Conservation (phyloP, 768 basidiomycete genomes). For the Chalciporus sphaerocephalus region DNA sequence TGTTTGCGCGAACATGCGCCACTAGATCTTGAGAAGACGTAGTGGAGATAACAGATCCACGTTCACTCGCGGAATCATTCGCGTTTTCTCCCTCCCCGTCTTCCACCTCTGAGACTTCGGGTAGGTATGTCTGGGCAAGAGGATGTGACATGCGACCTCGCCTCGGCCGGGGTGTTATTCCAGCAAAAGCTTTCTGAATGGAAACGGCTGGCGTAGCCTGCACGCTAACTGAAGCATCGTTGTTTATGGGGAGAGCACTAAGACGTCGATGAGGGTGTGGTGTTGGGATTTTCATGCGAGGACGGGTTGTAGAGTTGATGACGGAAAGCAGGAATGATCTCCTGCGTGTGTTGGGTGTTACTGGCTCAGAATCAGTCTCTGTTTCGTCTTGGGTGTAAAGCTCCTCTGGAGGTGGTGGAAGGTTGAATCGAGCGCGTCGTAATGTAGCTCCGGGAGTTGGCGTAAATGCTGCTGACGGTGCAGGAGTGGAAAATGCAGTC, state of each 20-base stretch:
- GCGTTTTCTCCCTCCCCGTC: slow-evolving; percentile 26
- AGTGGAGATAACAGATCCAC: slow-evolving; percentile 72
- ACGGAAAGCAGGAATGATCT: slow-evolving; percentile 80
- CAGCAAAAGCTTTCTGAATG: slow-evolving; percentile 54
- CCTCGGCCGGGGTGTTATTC: slow-evolving; percentile 60
- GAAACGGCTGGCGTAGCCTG: slow-evolving; percentile 32
- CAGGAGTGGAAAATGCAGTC: slow-evolving; percentile 51
- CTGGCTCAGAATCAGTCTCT: slow-evolving; percentile 39
- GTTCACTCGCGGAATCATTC: slow-evolving; percentile 47
- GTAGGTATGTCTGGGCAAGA: slow-evolving; percentile 49
- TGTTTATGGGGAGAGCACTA: slow-evolving; percentile 56
- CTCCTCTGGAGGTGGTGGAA: slow-evolving; percentile 43
- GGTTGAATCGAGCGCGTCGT: slow-evolving; percentile 60
- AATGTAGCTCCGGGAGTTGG: slow-evolving; percentile 66
- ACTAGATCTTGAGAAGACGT: slow-evolving; percentile 88
- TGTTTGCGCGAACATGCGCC: slow-evolving; percentile 72
- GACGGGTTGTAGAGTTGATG: slow-evolving; percentile 77
- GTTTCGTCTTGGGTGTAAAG: slow-evolving; percentile 33
- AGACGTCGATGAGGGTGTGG: slow-evolving; percentile 47
- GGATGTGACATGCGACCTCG: slow-evolving; percentile 58
- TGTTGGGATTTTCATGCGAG: slow-evolving; percentile 49
- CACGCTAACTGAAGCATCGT: slow-evolving; percentile 32
- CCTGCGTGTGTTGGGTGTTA: slow-evolving; percentile 70
- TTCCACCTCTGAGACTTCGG: slow-evolving; percentile 33
- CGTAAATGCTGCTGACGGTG: slow-evolving; percentile 54